Evolutionary conservation across 306 rosid genomes (phyloP), one percentile per base, ranked within the genome.

Genomic region (Cercis canadensis): DNA sequence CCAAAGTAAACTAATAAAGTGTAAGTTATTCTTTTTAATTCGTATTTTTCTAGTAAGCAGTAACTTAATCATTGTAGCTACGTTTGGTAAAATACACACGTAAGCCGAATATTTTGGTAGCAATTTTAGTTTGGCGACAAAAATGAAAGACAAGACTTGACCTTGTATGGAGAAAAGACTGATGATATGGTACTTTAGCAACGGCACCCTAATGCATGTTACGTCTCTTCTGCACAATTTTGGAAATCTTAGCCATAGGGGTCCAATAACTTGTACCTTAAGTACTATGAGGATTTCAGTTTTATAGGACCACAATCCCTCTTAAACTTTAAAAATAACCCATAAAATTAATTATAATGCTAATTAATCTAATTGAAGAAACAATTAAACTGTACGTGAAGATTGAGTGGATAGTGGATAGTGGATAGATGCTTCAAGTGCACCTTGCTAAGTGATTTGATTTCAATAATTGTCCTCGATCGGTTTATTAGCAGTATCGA

Each of bases 301-400:
- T 77, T 64, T 10, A 58, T 49, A 65, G 79, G 81, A 62, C 70
- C 79, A 62, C 65, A 36, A 60, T 45, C 60, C 32, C 67, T 18
- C 45, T 65, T 39, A 50, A 12, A 57, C 56, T 63, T 63, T 29
- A 37, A 29, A 8, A 6, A 37, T 6, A 34, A 15, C 13, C 29
- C 33, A 7, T 31, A 11, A 5, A 6, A 37, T 37, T 1, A 4
- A 4, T 19, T 36, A 24, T 37, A 32, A 50, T 65, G 9, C 34
- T 24, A 24, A 24, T 24, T 11, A 41, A 36, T 36, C 6, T 17
- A 34, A 46, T 46, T 31, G 21, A 69, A 39, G 31, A 31, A 67
- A 46, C 46, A 14, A 40, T 3, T 62, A 16, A 74, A 47, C 57
- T 70, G 81, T 69, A 75, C 72, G 65, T 70, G 75, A 75, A 65